Conservation (phyloP, 139 green algal species). For the Chlamydomonas schloesseri region DNA sequence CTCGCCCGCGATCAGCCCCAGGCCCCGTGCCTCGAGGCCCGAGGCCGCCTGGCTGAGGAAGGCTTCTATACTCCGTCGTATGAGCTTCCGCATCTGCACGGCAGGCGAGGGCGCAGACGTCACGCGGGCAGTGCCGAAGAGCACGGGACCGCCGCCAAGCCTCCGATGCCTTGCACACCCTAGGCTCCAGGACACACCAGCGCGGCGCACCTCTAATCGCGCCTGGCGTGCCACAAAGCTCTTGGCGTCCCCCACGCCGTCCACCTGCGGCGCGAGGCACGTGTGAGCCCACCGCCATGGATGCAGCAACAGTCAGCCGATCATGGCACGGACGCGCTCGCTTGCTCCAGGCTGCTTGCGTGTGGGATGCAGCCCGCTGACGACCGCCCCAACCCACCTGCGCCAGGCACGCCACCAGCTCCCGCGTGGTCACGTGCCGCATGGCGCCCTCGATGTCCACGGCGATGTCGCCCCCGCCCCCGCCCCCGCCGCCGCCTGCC, state of each 20-base stretch:
- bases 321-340: no score
- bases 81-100: slow-evolving; percentile 19
- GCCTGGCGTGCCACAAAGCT: neutral
- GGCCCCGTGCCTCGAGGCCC: neutral
- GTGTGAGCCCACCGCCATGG: no score
- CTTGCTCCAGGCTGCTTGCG: no score
- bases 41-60: neutral
- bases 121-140: no score
- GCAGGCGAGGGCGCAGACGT: neutral
- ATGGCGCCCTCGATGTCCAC: slow-evolving; percentile 7
- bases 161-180: no score
- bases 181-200: no score
- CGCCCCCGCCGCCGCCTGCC: neutral
- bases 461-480: neutral
- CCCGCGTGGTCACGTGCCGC: slow-evolving; percentile 8
- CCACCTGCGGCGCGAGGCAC: neutral
- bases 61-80: neutral
- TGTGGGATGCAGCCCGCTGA: no score
- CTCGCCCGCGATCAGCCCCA: neutral
- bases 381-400: slow-evolving; percentile 9
- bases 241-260: slow-evolving; percentile 43
- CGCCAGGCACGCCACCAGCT: slow-evolving; percentile 48
- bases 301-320: no score
- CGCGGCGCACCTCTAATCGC: neutral
- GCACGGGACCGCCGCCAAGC: no score